Conservation (phyloP, 1,284 basidiomycete genomes). For the Phlebopus sp. region DNA sequence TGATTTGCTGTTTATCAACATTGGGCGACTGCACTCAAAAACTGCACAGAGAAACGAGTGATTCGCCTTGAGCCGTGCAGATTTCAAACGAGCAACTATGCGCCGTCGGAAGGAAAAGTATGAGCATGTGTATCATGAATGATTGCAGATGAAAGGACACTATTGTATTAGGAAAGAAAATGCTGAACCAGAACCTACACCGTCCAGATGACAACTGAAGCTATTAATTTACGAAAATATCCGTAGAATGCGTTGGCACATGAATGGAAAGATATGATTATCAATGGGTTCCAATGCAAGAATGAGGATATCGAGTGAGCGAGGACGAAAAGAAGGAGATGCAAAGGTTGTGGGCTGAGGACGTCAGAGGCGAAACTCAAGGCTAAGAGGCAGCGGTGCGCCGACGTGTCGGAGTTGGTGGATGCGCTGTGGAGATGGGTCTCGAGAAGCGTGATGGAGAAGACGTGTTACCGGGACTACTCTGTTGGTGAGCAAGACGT, state of each 20-base stretch:
- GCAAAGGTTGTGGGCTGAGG: slow-evolving; percentile 4
- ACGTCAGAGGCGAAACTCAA: slow-evolving; percentile 1
- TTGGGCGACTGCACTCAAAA: too few species aligned
- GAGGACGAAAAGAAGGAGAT: slow-evolving; percentile 21
- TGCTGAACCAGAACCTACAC: slow-evolving; percentile 12
- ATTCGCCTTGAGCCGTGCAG: too few species aligned
- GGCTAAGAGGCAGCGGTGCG: slow-evolving; percentile 25
- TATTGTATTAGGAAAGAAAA: background rate
- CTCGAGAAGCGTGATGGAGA: slow-evolving; percentile 11
- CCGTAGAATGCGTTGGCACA: slow-evolving; percentile 20
- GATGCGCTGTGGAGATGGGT: slow-evolving; percentile 19
- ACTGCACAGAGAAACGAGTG: too few species aligned
- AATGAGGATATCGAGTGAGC: slow-evolving; percentile 32
- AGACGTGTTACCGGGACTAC: slow-evolving; percentile 2
- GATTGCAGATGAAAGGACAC: slow-evolving; percentile 17
- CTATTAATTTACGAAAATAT: slow-evolving; percentile 25
- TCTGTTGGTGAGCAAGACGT: slow-evolving; percentile 10
- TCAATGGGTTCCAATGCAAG: slow-evolving; percentile 13
- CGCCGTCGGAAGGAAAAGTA: slow-evolving; percentile 12
- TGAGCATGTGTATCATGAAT: slow-evolving; percentile 8
- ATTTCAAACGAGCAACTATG: slow-evolving; percentile 8
- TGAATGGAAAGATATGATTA: slow-evolving; percentile 14
- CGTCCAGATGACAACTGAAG: slow-evolving; percentile 16
- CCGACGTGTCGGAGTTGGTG: slow-evolving; percentile 14
- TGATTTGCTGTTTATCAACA: background rate